These are phyloP conservation scores for Metschnikowia santaceciliae DNA, from an alignment of 805 yeast genomes.

Conservation along the genomic window DNA sequence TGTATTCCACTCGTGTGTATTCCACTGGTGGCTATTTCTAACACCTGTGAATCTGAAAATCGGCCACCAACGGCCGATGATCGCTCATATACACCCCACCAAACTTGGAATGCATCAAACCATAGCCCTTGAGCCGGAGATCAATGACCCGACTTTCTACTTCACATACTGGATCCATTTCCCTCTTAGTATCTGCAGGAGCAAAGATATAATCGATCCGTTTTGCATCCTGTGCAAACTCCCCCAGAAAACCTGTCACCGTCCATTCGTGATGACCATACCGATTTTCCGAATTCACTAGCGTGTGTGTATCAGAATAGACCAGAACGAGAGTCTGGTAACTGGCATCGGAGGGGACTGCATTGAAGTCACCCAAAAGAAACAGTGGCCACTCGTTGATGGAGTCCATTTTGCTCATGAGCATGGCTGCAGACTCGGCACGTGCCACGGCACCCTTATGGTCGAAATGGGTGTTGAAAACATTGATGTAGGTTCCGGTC, in stretches of 20 bases:
- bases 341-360: conserved; percentile 21
- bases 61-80: conserved; percentile 35
- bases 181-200: conserved; percentile 20
- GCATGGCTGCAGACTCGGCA: conserved; percentile 10
- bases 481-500: conserved; percentile 14
- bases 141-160: conserved; percentile 10
- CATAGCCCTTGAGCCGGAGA: conserved; percentile 23
- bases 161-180: conserved; percentile 16
- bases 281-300: conserved; percentile 21
- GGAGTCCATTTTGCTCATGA: conserved; percentile 7
- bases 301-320: conserved; percentile 19
- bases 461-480: conserved; percentile 21
- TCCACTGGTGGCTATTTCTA: background rate
- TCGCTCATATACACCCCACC: conserved; percentile 33
- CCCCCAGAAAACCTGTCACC: conserved; percentile 33
- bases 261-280: conserved; percentile 30
- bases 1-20: too few species aligned
- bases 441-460: conserved; percentile 16
- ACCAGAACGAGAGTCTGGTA: conserved; percentile 12
- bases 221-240: conserved; percentile 25
- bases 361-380: conserved; percentile 29
- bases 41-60: conserved; percentile 14
- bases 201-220: conserved; percentile 33
- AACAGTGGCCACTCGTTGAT: conserved; percentile 30
- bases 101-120: conserved; percentile 31